phyloP scores from a whole-genome alignment of 1,284 basidiomycete species.

The Psilocybe mexicana region DNA sequence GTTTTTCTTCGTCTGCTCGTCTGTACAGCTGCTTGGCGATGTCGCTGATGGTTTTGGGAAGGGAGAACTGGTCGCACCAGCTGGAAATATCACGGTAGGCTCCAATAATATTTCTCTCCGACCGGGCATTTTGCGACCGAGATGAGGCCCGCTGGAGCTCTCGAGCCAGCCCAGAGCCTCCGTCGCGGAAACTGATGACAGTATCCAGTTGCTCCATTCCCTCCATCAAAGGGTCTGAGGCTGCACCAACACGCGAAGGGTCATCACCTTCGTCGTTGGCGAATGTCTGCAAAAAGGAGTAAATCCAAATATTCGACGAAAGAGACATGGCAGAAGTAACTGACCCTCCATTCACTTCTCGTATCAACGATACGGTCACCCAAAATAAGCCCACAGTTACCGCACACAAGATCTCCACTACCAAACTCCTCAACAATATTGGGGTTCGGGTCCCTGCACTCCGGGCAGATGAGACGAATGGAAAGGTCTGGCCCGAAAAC shows the following conservation, averaged over 20 bases:
- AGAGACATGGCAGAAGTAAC: slow-evolving; percentile 35
- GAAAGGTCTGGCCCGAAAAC: slow-evolving; percentile 80
- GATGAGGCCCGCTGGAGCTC: slow-evolving; percentile 91
- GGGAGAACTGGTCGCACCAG: slow-evolving; percentile 94
- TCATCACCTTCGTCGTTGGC: slow-evolving; percentile 99
- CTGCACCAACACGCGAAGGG: slow-evolving; percentile 98
- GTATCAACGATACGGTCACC: slow-evolving; percentile 98
- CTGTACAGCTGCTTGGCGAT: slow-evolving; percentile 98
- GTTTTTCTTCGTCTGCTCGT: slow-evolving; percentile 93
- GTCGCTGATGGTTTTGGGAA: slow-evolving; percentile 93
- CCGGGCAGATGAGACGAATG: slow-evolving; percentile 91
- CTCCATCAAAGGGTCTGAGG: slow-evolving; percentile 91
- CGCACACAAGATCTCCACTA: slow-evolving; percentile 97
- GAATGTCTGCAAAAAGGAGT: slow-evolving; percentile 73
- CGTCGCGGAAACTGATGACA: slow-evolving; percentile 92
- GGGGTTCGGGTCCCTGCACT: slow-evolving; percentile 90
- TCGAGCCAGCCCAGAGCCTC: slow-evolving; percentile 88
- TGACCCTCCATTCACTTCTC: slow-evolving; percentile 94
- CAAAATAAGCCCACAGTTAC: slow-evolving; percentile 92
- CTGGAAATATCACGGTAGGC: slow-evolving; percentile 91
- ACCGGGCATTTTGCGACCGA: slow-evolving; percentile 73
- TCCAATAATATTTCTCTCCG: slow-evolving; percentile 82
- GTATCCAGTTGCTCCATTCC: slow-evolving; percentile 94
- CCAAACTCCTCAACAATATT: slow-evolving; percentile 97
- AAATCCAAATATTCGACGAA: slow-evolving; percentile 22